Base-by-base conservation (phyloP, 2,329 filamentous ascomycete species). In the Phaeosphaeriaceae sp. region DNA sequence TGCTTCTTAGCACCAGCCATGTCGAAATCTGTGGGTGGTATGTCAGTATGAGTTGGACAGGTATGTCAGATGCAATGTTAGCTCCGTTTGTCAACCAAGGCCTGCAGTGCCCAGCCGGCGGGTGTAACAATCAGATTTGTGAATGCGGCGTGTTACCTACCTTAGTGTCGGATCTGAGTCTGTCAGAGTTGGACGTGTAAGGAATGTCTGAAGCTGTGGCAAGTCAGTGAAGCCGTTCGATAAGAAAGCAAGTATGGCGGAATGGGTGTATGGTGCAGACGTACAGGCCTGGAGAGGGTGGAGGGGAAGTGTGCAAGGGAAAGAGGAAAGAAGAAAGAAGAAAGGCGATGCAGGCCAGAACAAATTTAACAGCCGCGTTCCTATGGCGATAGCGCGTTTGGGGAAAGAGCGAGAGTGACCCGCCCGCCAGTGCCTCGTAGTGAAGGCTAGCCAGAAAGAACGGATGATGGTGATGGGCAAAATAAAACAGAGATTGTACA, bases 1-100 rank as follows among this genome's bases (percentile, higher is more conserved):
- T 64, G 63, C 66, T 74, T 76, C 1, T 61, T 37, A 36, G 74
- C 61, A 33, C 70, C 72, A 17, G 61, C 72, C 76, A 77, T 77
- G 33, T 46, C 55, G 50, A 43, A 51, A 40, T 53, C 52, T 67
- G 46, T 21, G 9, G 28, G 46, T 21, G 9, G 28, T 50, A 43
- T 49, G 52, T 67, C 50, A 70, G 62, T 39, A 48, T 37, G 56
- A 52, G 23, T 39, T 17, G 26, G 29, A 38, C 36, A 45, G 38
- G 42, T 40, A 35, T 15, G 30, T 47, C 20, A 26, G 38, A 16
- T 13, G 20, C 18, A 21, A 43, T 28, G 39, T 26, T 2, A 40
- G 30, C 34, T 30, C 13, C 34, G 42, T 50, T 45, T 35, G 44
- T 36, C 37, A 12, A 18, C 37, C 20, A 32, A n/a, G 8, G 37